phyloP scores from a whole-genome alignment of 169 alveolate species.

The Plasmodium cynomolgi region DNA sequence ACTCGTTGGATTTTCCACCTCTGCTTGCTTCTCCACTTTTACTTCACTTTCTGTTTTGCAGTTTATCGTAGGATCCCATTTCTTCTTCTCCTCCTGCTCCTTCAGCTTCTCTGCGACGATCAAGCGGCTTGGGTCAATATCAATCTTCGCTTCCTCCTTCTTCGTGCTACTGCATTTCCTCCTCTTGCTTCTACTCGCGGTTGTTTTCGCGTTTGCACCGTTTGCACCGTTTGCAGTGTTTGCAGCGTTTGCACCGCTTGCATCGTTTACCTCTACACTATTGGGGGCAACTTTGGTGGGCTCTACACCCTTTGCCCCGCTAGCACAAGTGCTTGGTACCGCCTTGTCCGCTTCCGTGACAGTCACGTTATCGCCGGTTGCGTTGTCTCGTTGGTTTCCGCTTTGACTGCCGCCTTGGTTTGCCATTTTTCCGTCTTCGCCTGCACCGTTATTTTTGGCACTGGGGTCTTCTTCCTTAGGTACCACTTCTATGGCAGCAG shows the following conservation, averaged over 20 bases:
- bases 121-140: neutral
- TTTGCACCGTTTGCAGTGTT: neutral
- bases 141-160: neutral
- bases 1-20: neutral
- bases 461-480: neutral
- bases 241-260: no score
- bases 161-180: neutral
- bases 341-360: neutral
- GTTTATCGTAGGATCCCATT: neutral
- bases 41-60: neutral
- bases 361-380: neutral
- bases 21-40: neutral
- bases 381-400: neutral
- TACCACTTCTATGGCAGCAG: neutral
- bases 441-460: neutral
- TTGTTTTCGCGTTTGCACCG: neutral
- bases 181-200: slow-evolving; percentile 7
- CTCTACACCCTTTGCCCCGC: neutral
- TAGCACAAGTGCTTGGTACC: neutral
- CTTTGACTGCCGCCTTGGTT: neutral
- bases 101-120: neutral
- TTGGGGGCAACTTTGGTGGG: no score
- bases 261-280: no score
- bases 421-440: neutral
- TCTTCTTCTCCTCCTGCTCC: neutral